phyloP scores from a whole-genome alignment of 352 stramenopile genomes.

The Blastocystis sp. region DNA sequence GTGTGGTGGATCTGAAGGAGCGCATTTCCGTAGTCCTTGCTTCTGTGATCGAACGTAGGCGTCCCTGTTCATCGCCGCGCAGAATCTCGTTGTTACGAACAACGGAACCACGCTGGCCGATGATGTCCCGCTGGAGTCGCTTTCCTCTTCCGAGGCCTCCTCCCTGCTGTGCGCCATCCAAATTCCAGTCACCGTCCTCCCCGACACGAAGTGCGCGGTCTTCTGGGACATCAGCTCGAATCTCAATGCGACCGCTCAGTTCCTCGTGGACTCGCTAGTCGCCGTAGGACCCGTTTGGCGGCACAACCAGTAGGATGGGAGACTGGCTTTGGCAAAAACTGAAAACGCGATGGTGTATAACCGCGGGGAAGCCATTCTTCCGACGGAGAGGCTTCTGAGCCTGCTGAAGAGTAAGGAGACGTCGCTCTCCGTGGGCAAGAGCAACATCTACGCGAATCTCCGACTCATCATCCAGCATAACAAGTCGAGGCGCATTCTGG shows the following conservation, averaged over 20 bases:
- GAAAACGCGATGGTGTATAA: not conserved
- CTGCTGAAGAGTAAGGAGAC: conserved; percentile 12
- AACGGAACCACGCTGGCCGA: not conserved
- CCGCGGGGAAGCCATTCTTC: not conserved
- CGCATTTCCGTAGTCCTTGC: conserved; percentile 28
- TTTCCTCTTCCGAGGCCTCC: not conserved
- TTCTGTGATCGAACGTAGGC: not conserved
- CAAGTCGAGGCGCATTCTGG: not conserved
- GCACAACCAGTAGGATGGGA: not conserved
- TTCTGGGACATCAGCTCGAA: conserved; percentile 65
- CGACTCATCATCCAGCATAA: conserved; percentile 45
- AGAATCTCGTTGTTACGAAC: conserved; percentile 30
- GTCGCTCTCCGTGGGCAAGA: not conserved
- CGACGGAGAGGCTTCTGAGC: not conserved
- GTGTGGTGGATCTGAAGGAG: conserved; percentile 42
- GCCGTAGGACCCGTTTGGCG: not conserved
- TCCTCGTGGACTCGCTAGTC: not conserved
- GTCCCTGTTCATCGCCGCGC: conserved; percentile 41
- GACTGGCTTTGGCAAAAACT: not conserved
- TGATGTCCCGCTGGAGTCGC: not conserved
- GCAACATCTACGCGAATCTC: conserved; percentile 36
- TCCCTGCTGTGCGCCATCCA: conserved; percentile 58
- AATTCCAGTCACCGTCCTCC: not conserved
- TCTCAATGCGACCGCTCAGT: conserved; percentile 45
- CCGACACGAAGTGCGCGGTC: not conserved